Evolutionary conservation across 1,284 basidiomycete genomes (phyloP).

Genomic region (Porphyrellus sp.): DNA sequence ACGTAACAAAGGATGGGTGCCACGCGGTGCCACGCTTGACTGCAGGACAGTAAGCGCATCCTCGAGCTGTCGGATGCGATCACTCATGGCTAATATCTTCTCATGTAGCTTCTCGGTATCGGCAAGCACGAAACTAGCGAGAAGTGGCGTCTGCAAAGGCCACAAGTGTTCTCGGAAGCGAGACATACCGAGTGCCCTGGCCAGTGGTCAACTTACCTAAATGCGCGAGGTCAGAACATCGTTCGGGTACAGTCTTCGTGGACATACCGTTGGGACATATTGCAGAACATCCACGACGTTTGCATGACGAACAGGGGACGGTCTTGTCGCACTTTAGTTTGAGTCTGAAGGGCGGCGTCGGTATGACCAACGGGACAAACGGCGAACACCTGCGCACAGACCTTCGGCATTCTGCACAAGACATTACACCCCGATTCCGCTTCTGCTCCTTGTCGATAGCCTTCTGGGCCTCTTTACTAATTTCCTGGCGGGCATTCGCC

Average conservation of each 20-base stretch:
- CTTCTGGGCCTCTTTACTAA: constrained; percentile 30
- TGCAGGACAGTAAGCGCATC: constrained; percentile 66
- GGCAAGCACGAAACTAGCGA: constrained; percentile 65
- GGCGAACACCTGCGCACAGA: constrained; percentile 38
- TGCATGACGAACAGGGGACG: constrained; percentile 71
- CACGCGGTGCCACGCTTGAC: constrained; percentile 42
- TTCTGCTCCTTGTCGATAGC: constrained; percentile 53
- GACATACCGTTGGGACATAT: constrained; percentile 68
- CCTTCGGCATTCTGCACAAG: constrained; percentile 72
- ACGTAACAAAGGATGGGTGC: constrained; percentile 59
- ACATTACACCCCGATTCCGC: constrained; percentile 63
- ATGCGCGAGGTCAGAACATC: background rate
- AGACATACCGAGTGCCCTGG: constrained; percentile 63
- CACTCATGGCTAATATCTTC: constrained; percentile 70
- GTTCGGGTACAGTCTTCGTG: background rate
- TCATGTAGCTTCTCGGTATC: constrained; percentile 72
- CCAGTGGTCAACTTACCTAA: constrained; percentile 59
- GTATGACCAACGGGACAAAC: background rate
- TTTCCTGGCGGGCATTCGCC: constrained; percentile 28
- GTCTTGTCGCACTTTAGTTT: constrained; percentile 78
- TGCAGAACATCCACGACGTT: constrained; percentile 66
- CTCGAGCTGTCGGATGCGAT: constrained; percentile 73
- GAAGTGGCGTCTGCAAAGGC: background rate
- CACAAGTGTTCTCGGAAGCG: background rate
- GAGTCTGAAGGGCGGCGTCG: constrained; percentile 41